Percentiles rank a stretch among this genome's conserved stretches.
Conservation (phyloP, 2,329 filamentous ascomycete genomes). For the Alternaria ethzedia region DNA sequence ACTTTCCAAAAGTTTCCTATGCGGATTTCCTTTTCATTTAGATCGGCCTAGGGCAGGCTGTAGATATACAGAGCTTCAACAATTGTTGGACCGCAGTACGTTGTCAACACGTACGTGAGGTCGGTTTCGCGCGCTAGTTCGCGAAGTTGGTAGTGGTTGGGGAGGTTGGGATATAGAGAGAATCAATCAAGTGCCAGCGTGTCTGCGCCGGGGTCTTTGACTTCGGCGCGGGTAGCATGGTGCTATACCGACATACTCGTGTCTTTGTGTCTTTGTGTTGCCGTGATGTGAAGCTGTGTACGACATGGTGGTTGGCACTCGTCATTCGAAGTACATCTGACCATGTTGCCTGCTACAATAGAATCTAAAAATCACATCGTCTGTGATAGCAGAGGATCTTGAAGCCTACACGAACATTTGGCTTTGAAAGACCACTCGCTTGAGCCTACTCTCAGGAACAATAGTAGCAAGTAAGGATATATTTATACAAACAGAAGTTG, state of each 20-base stretch:
- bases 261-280: background rate
- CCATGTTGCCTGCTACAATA: background rate
- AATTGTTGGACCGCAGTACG: slow-evolving; percentile 29
- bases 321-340: too few species aligned
- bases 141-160: background rate
- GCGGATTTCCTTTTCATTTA: slow-evolving; percentile 28
- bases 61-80: slow-evolving; percentile 30
- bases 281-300: background rate
- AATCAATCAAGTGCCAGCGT: background rate
- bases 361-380: background rate
- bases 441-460: background rate
- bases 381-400: background rate
- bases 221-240: background rate
- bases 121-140: slow-evolving; percentile 10
- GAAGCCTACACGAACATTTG: background rate
- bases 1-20: slow-evolving; percentile 39
- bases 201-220: background rate
- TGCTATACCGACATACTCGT: background rate
- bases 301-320: too few species aligned
- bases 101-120: slow-evolving; percentile 35
- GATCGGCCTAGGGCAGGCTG: slow-evolving; percentile 25
- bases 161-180: background rate
- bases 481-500: too few species aligned
- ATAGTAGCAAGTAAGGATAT: background rate
- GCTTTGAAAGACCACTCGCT: background rate